Evolutionary conservation across 768 basidiomycete genomes (phyloP).

Genomic region (Tylopilus subfusipes): DNA sequence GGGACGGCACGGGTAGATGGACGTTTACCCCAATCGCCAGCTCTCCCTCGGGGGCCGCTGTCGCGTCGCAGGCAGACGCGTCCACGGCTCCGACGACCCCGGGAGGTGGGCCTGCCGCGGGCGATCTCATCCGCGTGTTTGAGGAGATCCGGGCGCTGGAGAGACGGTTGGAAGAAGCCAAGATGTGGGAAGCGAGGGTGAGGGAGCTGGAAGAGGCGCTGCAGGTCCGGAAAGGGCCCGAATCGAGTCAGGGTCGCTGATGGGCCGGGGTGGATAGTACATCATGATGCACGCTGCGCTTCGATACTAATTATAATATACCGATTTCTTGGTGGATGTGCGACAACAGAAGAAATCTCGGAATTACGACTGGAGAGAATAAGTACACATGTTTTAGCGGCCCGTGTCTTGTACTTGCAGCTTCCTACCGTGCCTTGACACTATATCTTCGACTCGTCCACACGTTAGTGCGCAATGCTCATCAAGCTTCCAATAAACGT

Average conservation of each 20-base stretch:
- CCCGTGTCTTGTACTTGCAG: neutral
- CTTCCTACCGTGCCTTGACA: neutral
- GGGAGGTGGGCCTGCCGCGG: slow-evolving; percentile 1
- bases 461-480: slow-evolving; percentile 57
- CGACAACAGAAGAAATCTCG: too few species aligned
- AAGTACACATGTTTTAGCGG: neutral
- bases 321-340: too few species aligned
- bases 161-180: slow-evolving; percentile 22
- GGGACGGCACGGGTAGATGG: too few species aligned
- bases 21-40: too few species aligned
- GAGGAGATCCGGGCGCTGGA: slow-evolving; percentile 29
- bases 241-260: neutral
- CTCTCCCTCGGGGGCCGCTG: too few species aligned
- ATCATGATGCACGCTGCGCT: too few species aligned
- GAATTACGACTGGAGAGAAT: neutral
- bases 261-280: too few species aligned
- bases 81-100: neutral
- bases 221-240: slow-evolving; percentile 13
- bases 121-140: slow-evolving; percentile 23
- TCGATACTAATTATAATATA: too few species aligned
- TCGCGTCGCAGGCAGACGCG: too few species aligned
- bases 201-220: slow-evolving; percentile 24
- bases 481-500: slow-evolving; percentile 95
- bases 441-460: neutral
- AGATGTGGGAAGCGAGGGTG: slow-evolving; percentile 27